Base-by-base conservation (phyloP, 2,329 filamentous ascomycete genomes). In the Apiospora aurea region DNA sequence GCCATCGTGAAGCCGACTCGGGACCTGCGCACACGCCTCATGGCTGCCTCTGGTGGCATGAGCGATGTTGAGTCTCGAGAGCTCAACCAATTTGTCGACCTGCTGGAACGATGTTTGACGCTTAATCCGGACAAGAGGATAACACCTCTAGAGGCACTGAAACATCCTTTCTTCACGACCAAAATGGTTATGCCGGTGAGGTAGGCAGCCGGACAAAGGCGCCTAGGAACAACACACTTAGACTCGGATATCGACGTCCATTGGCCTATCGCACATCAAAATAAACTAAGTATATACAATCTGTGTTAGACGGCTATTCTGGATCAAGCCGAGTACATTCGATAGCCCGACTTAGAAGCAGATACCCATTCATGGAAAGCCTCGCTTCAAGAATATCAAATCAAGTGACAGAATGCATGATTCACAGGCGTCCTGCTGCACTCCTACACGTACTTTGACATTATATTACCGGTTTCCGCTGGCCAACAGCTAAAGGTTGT, bases 111-210 rank as follows among this genome's bases (percentile, higher is more conserved):
- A 71, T 98, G 95, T 80, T 86, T 99, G 75, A 91, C 92, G 72
- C 87, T 98, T 75, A 97, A 98, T 79, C 94, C 96, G 0, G 95
- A 97, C 81, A 97, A 97, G 86, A 90, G 96, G 74, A 93, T 96
- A 78, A 96, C 93, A 67, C 94, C 96, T 0, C 86, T 88, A 18
- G 95, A 98, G 78, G 96, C 96, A 68, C 85, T 98, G 77, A 92
- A 91, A 79, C 96, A 98, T 85, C 93, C 93, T 0, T 98, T 98
- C 82, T 94, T 98, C 77, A 85, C 83, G 38, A 84, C 87, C 34
- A 82, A 81, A 80, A 78, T 80, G 44, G 26, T 8, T 10, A 47
- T 47, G 41, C 66, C 66, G 24, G 44, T 68, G 41, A 68, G 66
- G 47, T 68, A 68, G 24, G 44, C 14, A 13, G 13, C 6, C 18